These are phyloP conservation scores for Porcisia deanei DNA, from an alignment of 208 protist species.

Conservation along the genomic window DNA sequence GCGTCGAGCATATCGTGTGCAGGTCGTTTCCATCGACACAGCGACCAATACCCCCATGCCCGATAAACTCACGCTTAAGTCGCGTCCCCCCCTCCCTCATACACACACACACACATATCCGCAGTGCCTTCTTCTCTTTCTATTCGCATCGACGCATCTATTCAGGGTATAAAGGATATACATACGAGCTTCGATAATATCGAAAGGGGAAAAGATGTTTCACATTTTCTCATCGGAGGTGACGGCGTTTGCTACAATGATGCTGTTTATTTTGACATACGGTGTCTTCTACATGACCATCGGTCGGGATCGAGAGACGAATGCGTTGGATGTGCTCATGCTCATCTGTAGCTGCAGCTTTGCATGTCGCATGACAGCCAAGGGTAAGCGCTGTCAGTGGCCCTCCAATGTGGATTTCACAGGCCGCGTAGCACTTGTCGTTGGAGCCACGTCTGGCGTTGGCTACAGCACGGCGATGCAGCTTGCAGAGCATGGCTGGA, in stretches of 20 bases:
- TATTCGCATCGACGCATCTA: background rate
- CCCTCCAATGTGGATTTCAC: conserved; percentile 55
- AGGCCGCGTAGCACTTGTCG: conserved; percentile 74
- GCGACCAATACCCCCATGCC: background rate
- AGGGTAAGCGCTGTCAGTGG: conserved; percentile 62
- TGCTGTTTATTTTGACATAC: conserved; percentile 22
- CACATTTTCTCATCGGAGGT: conserved; percentile 68
- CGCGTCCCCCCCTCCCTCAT: background rate
- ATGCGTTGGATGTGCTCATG: conserved; percentile 29
- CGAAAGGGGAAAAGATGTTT: conserved; percentile 36
- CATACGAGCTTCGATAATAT: background rate
- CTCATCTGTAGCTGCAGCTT: conserved; percentile 38
- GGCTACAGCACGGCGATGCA: conserved; percentile 73
- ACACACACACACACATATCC: too few species aligned
- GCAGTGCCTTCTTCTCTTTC: background rate
- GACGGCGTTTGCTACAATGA: conserved; percentile 27
- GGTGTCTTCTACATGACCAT: conserved; percentile 18
- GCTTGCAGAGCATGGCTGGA: conserved; percentile 76
- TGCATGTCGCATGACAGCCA: conserved; percentile 50
- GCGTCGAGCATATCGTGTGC: background rate
- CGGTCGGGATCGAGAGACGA: conserved; percentile 20
- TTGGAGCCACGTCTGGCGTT: conserved; percentile 76
- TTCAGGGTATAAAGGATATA: background rate
- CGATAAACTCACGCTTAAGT: background rate
- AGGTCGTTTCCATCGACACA: background rate